phyloP scores from a whole-genome alignment of 2,329 filamentous ascomycete genomes.

The Aspergillus clavatus region DNA sequence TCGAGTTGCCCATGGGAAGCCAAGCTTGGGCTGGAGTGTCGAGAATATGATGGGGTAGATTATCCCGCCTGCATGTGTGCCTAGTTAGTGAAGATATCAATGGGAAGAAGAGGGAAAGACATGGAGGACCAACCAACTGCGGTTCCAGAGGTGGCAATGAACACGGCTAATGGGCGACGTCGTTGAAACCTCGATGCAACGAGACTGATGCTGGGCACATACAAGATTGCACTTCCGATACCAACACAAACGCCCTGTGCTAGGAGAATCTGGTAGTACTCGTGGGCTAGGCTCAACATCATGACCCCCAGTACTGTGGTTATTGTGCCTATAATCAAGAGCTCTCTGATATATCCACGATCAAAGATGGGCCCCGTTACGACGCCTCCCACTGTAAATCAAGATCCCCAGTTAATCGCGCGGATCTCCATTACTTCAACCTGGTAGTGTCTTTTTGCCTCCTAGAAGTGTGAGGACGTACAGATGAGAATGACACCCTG shows the following conservation, averaged over 20 bases:
- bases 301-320: constrained; percentile 4
- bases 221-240: constrained; percentile 3
- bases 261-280: constrained; percentile 1
- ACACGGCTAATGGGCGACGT: constrained; percentile 1
- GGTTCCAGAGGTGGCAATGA: constrained; percentile 2
- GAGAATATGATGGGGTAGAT: not conserved
- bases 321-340: constrained; percentile 2
- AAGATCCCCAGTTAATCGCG: not conserved
- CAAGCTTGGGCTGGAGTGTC: not conserved
- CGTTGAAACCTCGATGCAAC: constrained; percentile 2
- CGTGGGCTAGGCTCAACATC: constrained; percentile 1
- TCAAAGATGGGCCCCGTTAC: constrained; percentile 5
- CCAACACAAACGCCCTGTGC: constrained; percentile 1
- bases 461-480: not conserved
- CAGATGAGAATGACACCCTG: constrained; percentile 5
- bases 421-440: not conserved
- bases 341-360: constrained; percentile 2
- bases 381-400: constrained; percentile 1
- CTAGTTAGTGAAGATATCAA: not conserved
- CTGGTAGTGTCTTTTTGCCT: not conserved
- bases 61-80: not conserved
- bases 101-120: not conserved
- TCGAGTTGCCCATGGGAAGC: not conserved
- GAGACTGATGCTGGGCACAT: constrained; percentile 4
- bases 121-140: constrained; percentile 2